These are phyloP conservation scores for Secale cereale DNA, from an alignment of 176 grass and related monocot genomes.

Conservation along the genomic window DNA sequence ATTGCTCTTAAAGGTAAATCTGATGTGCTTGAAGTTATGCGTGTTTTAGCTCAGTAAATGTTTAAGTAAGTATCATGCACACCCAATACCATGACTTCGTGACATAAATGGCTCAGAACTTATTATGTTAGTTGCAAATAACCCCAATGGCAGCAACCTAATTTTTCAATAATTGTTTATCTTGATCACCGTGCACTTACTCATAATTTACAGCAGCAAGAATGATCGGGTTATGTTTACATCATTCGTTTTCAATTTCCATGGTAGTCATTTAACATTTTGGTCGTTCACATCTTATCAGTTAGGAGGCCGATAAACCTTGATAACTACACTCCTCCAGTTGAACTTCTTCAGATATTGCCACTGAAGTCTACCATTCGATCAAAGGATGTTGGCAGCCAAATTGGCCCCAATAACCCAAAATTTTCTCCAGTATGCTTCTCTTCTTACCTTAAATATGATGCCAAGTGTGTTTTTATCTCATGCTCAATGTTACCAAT, in stretches of 20 bases:
- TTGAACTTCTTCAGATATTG: slow-evolving; percentile 89
- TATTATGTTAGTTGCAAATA: neutral
- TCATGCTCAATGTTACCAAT: neutral
- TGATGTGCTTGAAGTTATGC: neutral
- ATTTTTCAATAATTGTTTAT: neutral
- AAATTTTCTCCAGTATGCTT: slow-evolving; percentile 73
- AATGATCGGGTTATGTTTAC: neutral
- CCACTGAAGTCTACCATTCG: slow-evolving; percentile 83
- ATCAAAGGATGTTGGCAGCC: slow-evolving; percentile 65
- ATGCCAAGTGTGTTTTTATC: neutral
- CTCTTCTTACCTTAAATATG: neutral
- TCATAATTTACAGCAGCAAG: neutral
- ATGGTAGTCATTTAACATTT: neutral
- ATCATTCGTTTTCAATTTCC: neutral
- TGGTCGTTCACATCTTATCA: slow-evolving; percentile 32
- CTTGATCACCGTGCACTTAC: neutral
- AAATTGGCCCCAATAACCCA: slow-evolving; percentile 86
- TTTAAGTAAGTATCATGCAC: neutral
- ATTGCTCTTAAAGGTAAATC: slow-evolving; percentile 82
- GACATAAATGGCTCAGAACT: neutral
- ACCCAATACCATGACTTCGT: neutral
- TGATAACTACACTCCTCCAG: slow-evolving; percentile 66
- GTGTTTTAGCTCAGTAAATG: neutral
- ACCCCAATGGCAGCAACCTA: neutral
- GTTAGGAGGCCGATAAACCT: slow-evolving; percentile 85